Percentiles rank a stretch among this genome's conserved stretches.
Evolutionary conservation across 2,329 filamentous ascomycete species (phyloP).

Genomic region (Zasmidium angulare): DNA sequence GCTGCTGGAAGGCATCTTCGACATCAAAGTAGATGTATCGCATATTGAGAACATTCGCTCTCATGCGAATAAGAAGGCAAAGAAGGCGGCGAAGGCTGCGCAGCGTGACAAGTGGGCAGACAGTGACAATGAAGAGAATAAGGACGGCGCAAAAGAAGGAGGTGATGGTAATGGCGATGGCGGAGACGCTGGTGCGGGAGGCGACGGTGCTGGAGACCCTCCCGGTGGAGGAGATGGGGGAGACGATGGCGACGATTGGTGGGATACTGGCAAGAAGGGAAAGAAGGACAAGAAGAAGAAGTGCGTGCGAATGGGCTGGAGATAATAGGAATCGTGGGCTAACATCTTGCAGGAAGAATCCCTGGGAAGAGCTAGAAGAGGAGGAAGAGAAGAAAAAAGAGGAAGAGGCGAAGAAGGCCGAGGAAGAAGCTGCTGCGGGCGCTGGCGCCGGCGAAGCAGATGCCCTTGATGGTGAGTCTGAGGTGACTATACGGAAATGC

Average conservation of each 20-base stretch:
- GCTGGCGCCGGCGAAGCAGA: slow-evolving; percentile 29
- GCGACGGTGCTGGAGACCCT: slow-evolving; percentile 28
- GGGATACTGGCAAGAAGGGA: slow-evolving; percentile 27
- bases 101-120: slow-evolving; percentile 44
- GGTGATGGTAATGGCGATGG: slow-evolving; percentile 38
- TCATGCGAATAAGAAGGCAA: slow-evolving; percentile 56
- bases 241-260: slow-evolving; percentile 38
- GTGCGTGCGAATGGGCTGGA: slow-evolving; percentile 21
- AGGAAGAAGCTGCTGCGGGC: slow-evolving; percentile 32
- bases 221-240: slow-evolving; percentile 33
- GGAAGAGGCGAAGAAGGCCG: slow-evolving; percentile 38
- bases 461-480: slow-evolving; percentile 24
- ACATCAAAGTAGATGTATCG: slow-evolving; percentile 56
- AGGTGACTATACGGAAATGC: not conserved
- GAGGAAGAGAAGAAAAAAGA: slow-evolving; percentile 40
- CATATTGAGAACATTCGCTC: slow-evolving; percentile 51
- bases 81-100: slow-evolving; percentile 40
- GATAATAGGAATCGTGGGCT: not conserved
- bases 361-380: slow-evolving; percentile 37
- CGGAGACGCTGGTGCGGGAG: slow-evolving; percentile 33
- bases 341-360: slow-evolving; percentile 27
- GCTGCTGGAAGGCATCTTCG: slow-evolving; percentile 19
- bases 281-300: slow-evolving; percentile 45
- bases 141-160: slow-evolving; percentile 35
- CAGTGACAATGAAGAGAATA: slow-evolving; percentile 49